Evolutionary conservation across 1,139 yeast species (phyloP).

Genomic region (Blastobotrys raffinosifermentans): DNA sequence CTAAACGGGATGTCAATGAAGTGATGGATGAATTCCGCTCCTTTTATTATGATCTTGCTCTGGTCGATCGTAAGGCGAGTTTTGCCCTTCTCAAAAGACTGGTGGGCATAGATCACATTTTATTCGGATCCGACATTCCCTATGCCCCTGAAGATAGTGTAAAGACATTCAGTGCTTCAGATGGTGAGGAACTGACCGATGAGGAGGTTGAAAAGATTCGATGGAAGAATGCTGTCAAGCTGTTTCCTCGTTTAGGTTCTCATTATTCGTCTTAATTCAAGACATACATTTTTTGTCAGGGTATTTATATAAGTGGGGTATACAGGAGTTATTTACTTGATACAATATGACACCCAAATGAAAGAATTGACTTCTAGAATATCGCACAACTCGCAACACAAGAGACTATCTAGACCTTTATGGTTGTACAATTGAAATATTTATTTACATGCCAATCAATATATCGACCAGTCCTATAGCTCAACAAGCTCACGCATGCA

Average conservation of each 20-base stretch:
- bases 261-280: too few relatives aligned
- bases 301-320: too few relatives aligned
- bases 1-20: background rate
- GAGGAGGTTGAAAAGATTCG: background rate
- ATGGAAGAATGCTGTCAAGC: background rate
- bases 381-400: too few relatives aligned
- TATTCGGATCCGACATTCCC: background rate
- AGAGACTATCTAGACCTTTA: too few relatives aligned
- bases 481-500: too few relatives aligned
- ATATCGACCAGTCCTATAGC: too few relatives aligned
- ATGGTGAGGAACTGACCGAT: background rate
- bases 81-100: background rate
- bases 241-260: constrained; percentile 3
- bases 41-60: constrained; percentile 1
- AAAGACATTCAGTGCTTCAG: background rate
- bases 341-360: too few relatives aligned
- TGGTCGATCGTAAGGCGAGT: background rate
- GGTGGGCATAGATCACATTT: background rate
- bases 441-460: too few relatives aligned
- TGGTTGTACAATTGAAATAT: too few relatives aligned
- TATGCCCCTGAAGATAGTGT: background rate
- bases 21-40: background rate
- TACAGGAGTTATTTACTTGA: too few relatives aligned
- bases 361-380: too few relatives aligned
- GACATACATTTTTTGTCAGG: too few relatives aligned